These are phyloP conservation scores for Pichia membranifaciens DNA, from an alignment of 805 yeast genomes.

Conservation along the genomic window DNA sequence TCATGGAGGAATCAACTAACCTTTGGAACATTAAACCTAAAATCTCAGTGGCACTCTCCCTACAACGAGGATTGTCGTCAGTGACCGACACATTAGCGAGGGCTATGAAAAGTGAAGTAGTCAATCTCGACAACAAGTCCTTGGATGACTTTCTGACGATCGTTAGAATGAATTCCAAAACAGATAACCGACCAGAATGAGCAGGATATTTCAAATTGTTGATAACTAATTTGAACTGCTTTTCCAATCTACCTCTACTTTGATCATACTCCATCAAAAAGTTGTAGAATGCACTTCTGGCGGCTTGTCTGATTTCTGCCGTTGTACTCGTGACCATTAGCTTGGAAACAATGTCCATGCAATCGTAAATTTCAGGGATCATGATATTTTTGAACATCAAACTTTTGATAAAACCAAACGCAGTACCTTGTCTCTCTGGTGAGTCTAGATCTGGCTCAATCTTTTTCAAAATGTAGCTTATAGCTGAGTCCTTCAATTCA, in stretches of 20 bases:
- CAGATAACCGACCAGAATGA: slow-evolving; percentile 81
- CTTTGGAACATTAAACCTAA: slow-evolving; percentile 50
- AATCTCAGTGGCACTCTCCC: slow-evolving; percentile 73
- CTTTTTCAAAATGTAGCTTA: slow-evolving; percentile 65
- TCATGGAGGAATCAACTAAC: slow-evolving; percentile 29
- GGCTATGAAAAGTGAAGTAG: slow-evolving; percentile 77
- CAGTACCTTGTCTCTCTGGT: slow-evolving; percentile 81
- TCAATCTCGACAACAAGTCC: slow-evolving; percentile 51
- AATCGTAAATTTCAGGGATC: slow-evolving; percentile 86
- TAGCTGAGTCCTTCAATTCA: slow-evolving; percentile 60
- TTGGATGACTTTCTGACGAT: slow-evolving; percentile 61
- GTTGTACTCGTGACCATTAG: slow-evolving; percentile 89
- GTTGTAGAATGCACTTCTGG: slow-evolving; percentile 76
- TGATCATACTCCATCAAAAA: slow-evolving; percentile 94
- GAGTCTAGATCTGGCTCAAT: slow-evolving; percentile 85
- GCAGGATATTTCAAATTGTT: slow-evolving; percentile 80
- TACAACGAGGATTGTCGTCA: slow-evolving; percentile 73
- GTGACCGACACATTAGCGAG: slow-evolving; percentile 70
- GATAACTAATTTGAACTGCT: slow-evolving; percentile 74
- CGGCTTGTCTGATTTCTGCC: slow-evolving; percentile 72
- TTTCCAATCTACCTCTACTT: slow-evolving; percentile 76
- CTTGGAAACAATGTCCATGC: slow-evolving; percentile 71
- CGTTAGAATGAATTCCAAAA: slow-evolving; percentile 76
- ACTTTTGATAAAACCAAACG: slow-evolving; percentile 77
- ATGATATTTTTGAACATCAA: slow-evolving; percentile 66